Evolutionary conservation across 2,329 filamentous ascomycete genomes (phyloP), one percentile per base, ranked within the genome.

Genomic region (Cladophialophora chaetospira): DNA sequence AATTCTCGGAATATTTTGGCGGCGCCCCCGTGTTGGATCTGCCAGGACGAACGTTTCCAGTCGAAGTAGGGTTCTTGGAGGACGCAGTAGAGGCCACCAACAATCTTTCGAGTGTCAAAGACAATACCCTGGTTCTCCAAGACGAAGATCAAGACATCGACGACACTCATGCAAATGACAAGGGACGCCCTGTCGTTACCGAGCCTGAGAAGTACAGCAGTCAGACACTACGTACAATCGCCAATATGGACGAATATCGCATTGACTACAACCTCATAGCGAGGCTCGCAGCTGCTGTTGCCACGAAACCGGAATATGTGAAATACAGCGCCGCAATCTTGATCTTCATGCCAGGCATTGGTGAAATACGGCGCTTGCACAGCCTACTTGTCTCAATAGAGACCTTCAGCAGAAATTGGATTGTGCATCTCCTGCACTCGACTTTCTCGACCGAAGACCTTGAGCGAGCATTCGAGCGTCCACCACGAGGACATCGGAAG

Each of bases 371-470:
- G 53, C 87, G 88, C 17, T 76, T 99, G 42, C 94, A 97, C 70
- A 91, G 96, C 67, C 84, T 94, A 71, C 79, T 99, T 2, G 75
- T 88, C 3, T 86, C 89, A 0, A 87, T 96, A 66, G 85, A 86
- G 1, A 81, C 82, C 2, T 97, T 97, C 71, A 78, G 83, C 29
- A 80, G 81, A 33, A 82, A 85, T 53, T 99, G 93, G 92, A 82
- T 90, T 52, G 80, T 99, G 0, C 92, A 96, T 70, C 88, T 91
- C 10, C 79, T 99, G 31, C 94, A 99, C 70, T 97, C 94, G 0
- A 91, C 89, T 0, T 97, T 99, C 65, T 91, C 93, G 9, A 97
- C 89, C 44, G 93, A 97, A 67, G 94, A 99, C 60, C 94, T 99
- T 70, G 93, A 99, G 72, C 87, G 88, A 29, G 94, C 94, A 0